phyloP scores from a whole-genome alignment of 805 yeast species.

The Jamesozyma spencerorum region DNA sequence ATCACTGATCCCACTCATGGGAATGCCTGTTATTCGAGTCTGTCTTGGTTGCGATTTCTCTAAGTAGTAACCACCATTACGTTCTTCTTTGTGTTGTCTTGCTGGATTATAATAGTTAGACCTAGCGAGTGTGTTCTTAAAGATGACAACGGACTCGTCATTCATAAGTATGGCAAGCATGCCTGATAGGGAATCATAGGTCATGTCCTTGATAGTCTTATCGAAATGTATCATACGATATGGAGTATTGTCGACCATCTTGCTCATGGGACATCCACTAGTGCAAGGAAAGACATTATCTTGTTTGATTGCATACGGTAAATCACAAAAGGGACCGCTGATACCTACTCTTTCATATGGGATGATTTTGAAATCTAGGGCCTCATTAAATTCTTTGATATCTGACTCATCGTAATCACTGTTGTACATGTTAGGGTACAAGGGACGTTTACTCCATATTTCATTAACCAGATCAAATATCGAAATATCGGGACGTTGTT shows the following conservation, averaged over 20 bases:
- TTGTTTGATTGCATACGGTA: too few relatives aligned
- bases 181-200: neutral
- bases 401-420: too few relatives aligned
- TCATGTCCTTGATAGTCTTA: constrained; percentile 1
- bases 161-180: neutral
- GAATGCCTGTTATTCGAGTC: neutral
- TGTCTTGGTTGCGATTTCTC: neutral
- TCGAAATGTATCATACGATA: neutral
- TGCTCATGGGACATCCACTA: too few relatives aligned
- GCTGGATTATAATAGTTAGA: neutral
- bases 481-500: too few relatives aligned
- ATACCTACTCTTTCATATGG: too few relatives aligned
- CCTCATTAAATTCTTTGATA: too few relatives aligned
- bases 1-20: neutral
- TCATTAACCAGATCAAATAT: too few relatives aligned
- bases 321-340: too few relatives aligned
- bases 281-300: too few relatives aligned
- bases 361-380: too few relatives aligned
- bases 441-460: too few relatives aligned
- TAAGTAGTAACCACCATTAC: neutral
- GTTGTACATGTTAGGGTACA: too few relatives aligned
- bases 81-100: neutral
- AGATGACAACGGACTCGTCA: constrained; percentile 1
- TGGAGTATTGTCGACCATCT: neutral
- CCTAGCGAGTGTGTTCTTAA: neutral